These are phyloP conservation scores for Pichia scutulata DNA, from an alignment of 805 yeast species.

Conservation along the genomic window DNA sequence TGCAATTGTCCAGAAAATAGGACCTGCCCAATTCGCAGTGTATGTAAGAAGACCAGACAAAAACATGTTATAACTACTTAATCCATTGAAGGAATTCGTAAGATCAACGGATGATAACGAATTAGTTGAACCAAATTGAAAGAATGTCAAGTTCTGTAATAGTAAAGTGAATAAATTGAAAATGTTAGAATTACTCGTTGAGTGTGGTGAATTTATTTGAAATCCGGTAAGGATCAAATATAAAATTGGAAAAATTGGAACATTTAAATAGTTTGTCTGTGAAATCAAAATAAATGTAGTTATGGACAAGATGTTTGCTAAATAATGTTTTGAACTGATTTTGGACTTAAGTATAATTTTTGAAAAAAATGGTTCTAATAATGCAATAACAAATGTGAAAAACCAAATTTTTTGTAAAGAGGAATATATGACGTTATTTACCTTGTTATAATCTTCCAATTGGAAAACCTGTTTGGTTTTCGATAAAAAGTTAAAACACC, in stretches of 20 bases:
- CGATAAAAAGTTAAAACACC: conserved; percentile 17
- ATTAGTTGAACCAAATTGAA: conserved; percentile 85
- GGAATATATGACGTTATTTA: conserved; percentile 17
- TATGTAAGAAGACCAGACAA: conserved; percentile 75
- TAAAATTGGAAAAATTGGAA: conserved; percentile 40
- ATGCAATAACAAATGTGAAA: conserved; percentile 5
- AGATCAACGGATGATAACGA: conserved; percentile 87
- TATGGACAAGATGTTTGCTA: conserved; percentile 31
- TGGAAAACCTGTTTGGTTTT: conserved; percentile 29
- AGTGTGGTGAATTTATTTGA: conserved; percentile 8
- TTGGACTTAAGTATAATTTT: background rate
- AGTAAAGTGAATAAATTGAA: conserved; percentile 35
- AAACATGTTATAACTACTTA: conserved; percentile 57
- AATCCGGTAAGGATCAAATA: conserved; percentile 27
- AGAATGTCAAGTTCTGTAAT: conserved; percentile 71
- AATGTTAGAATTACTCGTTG: conserved; percentile 12
- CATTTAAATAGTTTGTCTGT: conserved; percentile 46
- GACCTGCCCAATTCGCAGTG: conserved; percentile 77
- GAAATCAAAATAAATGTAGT: conserved; percentile 40
- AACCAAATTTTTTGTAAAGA: conserved; percentile 21
- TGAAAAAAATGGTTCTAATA: conserved; percentile 15
- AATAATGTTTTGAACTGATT: conserved; percentile 14
- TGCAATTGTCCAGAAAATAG: conserved; percentile 70
- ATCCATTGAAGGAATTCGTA: conserved; percentile 88
- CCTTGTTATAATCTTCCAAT: conserved; percentile 22